Conservation (phyloP, 2,329 filamentous ascomycete genomes). For the Drechslerella coelobrocha region DNA sequence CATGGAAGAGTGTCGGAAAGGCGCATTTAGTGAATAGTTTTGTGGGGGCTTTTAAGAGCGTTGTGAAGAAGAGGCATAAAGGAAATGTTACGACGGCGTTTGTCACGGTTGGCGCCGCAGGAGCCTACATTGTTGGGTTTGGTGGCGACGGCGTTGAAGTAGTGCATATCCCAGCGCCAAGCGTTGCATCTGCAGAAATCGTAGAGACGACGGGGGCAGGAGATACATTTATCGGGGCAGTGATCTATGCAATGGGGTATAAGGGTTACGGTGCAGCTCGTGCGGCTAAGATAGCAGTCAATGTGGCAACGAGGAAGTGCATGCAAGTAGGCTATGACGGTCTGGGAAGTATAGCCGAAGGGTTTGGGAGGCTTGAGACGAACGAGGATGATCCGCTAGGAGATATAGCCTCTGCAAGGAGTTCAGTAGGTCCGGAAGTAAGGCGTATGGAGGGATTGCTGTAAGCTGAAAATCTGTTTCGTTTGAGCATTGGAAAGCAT, state of each 20-base stretch:
- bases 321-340: constrained; percentile 48
- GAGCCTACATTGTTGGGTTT: constrained; percentile 21
- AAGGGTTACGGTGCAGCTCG: constrained; percentile 24
- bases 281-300: constrained; percentile 48
- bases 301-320: constrained; percentile 52
- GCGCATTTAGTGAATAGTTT: constrained; percentile 15
- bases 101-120: constrained; percentile 29
- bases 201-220: constrained; percentile 52
- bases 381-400: background rate
- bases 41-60: background rate
- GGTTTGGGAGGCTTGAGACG: constrained; percentile 33
- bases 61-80: constrained; percentile 7
- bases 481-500: no score
- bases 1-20: constrained; percentile 18
- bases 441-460: constrained; percentile 27
- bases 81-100: constrained; percentile 2
- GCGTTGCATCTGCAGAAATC: constrained; percentile 26
- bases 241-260: constrained; percentile 48
- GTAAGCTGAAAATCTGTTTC: constrained; percentile 1
- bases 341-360: constrained; percentile 30
- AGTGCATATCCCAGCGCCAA: constrained; percentile 26
- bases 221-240: constrained; percentile 52
- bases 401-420: background rate
- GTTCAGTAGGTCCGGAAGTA: constrained; percentile 5
- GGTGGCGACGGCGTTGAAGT: constrained; percentile 2